A percentile compares a stretch with the other conserved stretches of the same genome.
Evolutionary conservation across 75 land plant genomes (phyloP).

Genomic region (Cunninghamia lanceolata): DNA sequence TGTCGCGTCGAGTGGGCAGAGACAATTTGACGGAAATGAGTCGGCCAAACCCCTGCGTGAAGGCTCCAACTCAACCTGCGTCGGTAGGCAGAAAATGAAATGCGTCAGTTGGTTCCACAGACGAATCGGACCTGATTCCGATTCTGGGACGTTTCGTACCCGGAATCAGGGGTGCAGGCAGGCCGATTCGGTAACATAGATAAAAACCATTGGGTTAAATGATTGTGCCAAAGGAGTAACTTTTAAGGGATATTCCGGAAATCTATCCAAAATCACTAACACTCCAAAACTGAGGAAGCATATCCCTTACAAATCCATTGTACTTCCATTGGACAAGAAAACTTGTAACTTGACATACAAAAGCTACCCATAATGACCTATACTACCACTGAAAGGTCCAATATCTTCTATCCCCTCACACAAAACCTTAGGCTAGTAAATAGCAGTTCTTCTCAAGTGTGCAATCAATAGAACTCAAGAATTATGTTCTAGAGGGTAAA

Average conservation of each 20-base stretch:
- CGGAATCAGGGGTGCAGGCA: no score
- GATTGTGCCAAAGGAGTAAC: no score
- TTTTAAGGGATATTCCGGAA: not conserved
- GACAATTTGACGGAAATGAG: no score
- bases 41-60: no score
- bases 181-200: no score
- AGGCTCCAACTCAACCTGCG: no score
- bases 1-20: no score
- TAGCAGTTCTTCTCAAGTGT: not conserved
- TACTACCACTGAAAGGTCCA: not conserved
- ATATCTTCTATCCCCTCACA: not conserved
- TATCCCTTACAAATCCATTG: not conserved
- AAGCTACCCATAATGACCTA: not conserved
- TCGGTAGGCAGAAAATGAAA: no score
- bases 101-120: no score
- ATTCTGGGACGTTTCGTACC: no score
- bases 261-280: not conserved
- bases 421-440: not conserved
- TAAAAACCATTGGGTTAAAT: no score
- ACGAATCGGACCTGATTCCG: no score
- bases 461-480: not conserved
- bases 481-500: not conserved
- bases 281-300: not conserved
- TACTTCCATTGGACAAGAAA: not conserved
- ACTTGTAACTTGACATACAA: not conserved